These are phyloP conservation scores for Termitomyces sp. DNA, from an alignment of 768 basidiomycete species.

Conservation along the genomic window DNA sequence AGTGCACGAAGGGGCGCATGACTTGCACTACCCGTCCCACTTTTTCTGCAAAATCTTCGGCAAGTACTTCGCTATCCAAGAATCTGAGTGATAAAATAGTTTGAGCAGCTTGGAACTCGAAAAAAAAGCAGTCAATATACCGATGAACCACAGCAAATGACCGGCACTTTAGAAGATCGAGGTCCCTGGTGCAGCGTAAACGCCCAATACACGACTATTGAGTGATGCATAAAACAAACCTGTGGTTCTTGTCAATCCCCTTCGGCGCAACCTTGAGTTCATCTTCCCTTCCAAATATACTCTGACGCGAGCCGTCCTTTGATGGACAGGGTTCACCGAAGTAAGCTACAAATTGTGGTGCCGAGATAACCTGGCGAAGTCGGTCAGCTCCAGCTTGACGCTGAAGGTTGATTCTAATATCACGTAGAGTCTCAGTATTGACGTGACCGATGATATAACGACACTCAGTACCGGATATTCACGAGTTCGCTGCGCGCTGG, in stretches of 20 bases:
- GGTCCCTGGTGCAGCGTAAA: slow-evolving; percentile 50
- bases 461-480: slow-evolving; percentile 54
- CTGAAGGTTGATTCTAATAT: slow-evolving; percentile 52
- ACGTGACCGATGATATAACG: not conserved
- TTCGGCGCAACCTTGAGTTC: slow-evolving; percentile 91
- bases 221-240: slow-evolving; percentile 31
- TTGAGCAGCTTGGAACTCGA: slow-evolving; percentile 15
- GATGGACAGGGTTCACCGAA: slow-evolving; percentile 70
- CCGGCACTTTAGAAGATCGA: slow-evolving; percentile 85
- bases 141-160: slow-evolving; percentile 63
- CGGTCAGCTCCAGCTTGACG: slow-evolving; percentile 44
- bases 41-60: slow-evolving; percentile 58
- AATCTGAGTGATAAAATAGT: not conserved
- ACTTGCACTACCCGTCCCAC: slow-evolving; percentile 50
- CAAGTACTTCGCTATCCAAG: slow-evolving; percentile 72
- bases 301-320: slow-evolving; percentile 58
- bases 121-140: slow-evolving; percentile 32
- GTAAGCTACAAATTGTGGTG: slow-evolving; percentile 62
- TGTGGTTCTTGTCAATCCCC: slow-evolving; percentile 78
- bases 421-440: not conserved
- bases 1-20: slow-evolving; percentile 74
- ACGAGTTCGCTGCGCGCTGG: slow-evolving; percentile 76
- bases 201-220: not conserved
- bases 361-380: slow-evolving; percentile 62
- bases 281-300: slow-evolving; percentile 83